These are phyloP conservation scores for Fusarium zealandicum DNA, from an alignment of 2,329 filamentous ascomycete genomes.

Conservation along the genomic window DNA sequence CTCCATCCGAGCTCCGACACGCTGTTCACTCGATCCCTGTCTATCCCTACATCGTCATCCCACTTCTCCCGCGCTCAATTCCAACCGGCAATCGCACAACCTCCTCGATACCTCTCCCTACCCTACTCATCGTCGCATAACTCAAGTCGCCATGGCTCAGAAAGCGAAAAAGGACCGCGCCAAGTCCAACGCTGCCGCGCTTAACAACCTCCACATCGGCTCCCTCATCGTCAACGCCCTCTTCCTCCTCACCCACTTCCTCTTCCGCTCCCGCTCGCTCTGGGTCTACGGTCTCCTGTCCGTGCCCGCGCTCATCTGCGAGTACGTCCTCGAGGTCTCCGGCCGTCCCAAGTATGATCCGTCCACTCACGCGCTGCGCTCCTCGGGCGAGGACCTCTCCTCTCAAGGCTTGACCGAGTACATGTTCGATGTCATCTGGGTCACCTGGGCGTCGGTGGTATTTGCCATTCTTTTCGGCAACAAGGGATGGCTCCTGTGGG, in stretches of 20 bases:
- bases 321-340: constrained; percentile 84
- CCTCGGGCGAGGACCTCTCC: constrained; percentile 85
- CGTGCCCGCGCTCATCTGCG: constrained; percentile 76
- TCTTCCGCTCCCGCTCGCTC: constrained; percentile 70
- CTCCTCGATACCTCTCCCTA: too few relatives aligned
- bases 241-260: constrained; percentile 76
- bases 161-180: constrained; percentile 73
- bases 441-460: constrained; percentile 82
- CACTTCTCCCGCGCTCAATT: constrained; percentile 7
- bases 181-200: constrained; percentile 76
- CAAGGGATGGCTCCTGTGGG: constrained; percentile 69
- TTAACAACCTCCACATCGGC: constrained; percentile 83
- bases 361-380: constrained; percentile 70
- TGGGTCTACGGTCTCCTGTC: constrained; percentile 76
- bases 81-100: too few relatives aligned
- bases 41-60: constrained; percentile 18
- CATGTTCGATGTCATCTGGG: constrained; percentile 97
- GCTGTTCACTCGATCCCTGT: constrained; percentile 13
- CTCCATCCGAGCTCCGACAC: not conserved
- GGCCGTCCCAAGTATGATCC: constrained; percentile 79
- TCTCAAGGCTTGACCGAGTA: constrained; percentile 92
- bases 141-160: constrained; percentile 59
- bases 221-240: constrained; percentile 74
- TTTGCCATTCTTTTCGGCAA: constrained; percentile 83
- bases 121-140: not conserved